Conservation (phyloP, 768 basidiomycete species). For the Termitomyces sp. region DNA sequence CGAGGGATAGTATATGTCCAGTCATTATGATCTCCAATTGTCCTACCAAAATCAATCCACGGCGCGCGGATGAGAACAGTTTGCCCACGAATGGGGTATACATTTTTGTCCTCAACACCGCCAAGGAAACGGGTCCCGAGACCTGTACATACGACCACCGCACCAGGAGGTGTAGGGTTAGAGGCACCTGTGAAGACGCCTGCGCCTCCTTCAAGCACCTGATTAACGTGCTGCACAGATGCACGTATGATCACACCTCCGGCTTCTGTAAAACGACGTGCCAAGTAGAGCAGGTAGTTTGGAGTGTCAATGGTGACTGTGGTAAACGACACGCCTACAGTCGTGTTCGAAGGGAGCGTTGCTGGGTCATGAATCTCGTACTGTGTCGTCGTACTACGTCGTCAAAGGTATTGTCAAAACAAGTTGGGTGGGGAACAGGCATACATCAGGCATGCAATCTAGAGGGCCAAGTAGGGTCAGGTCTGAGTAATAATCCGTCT, state of each 20-base stretch:
- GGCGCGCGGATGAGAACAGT: conserved; percentile 73
- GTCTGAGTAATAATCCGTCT: conserved; percentile 54
- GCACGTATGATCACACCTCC: conserved; percentile 63
- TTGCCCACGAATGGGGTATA: conserved; percentile 82
- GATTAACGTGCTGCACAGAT: conserved; percentile 60
- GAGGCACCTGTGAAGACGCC: conserved; percentile 22
- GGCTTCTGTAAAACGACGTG: conserved; percentile 50
- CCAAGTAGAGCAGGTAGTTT: conserved; percentile 65
- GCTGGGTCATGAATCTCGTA: conserved; percentile 28
- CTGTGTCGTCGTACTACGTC: conserved; percentile 18
- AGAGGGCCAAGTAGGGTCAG: conserved; percentile 31
- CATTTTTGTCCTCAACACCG: conserved; percentile 71
- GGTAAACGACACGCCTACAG: conserved; percentile 48
- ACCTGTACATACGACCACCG: conserved; percentile 66
- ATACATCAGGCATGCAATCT: conserved; percentile 51
- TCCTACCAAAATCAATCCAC: conserved; percentile 52
- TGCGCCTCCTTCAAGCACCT: conserved; percentile 60
- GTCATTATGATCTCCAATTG: conserved; percentile 33
- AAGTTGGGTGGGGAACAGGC: conserved; percentile 8
- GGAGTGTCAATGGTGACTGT: conserved; percentile 71
- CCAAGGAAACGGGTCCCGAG: conserved; percentile 69
- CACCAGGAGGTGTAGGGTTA: conserved; percentile 33
- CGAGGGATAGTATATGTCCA: conserved; percentile 65
- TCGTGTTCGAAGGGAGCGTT: conserved; percentile 26
- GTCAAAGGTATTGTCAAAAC: background rate